Conservation (phyloP, 1,284 basidiomycete genomes). For the Cryptococcus sp. region DNA sequence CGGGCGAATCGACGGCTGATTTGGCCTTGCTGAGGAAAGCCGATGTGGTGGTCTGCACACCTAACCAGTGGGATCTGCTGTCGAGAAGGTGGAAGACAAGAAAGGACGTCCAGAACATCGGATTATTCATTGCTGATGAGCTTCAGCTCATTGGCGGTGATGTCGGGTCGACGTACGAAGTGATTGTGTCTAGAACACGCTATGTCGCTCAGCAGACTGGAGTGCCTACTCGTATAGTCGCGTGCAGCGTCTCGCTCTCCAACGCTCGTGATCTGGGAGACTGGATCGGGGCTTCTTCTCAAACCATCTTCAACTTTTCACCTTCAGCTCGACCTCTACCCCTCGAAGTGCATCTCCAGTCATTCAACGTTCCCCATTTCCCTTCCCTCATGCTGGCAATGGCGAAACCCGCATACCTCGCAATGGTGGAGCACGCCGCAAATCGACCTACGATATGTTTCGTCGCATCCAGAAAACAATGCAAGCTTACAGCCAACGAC, state of each 20-base stretch:
- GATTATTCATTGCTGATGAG: conserved; percentile 92
- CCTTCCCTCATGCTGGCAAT: conserved; percentile 98
- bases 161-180: conserved; percentile 93
- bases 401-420: conserved; percentile 97
- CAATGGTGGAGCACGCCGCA: conserved; percentile 84
- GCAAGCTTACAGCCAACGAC: conserved; percentile 88
- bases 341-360: conserved; percentile 96
- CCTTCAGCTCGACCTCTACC: conserved; percentile 92
- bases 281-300: conserved; percentile 92
- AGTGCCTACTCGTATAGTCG: conserved; percentile 86
- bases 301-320: conserved; percentile 97
- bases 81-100: conserved; percentile 90
- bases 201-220: conserved; percentile 96
- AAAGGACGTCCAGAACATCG: conserved; percentile 93
- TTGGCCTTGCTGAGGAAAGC: conserved; percentile 87
- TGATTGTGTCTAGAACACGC: conserved; percentile 88
- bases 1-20: conserved; percentile 93
- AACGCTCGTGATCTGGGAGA: conserved; percentile 95
- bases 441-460: conserved; percentile 88
- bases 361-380: conserved; percentile 94
- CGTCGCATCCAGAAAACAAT: conserved; percentile 91
- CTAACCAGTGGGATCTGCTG: conserved; percentile 92
- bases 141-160: conserved; percentile 90
- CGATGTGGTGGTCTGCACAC: conserved; percentile 89
- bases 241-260: conserved; percentile 90